Conservation (phyloP, 306 rosid genomes). For the Quercus bicolor region DNA sequence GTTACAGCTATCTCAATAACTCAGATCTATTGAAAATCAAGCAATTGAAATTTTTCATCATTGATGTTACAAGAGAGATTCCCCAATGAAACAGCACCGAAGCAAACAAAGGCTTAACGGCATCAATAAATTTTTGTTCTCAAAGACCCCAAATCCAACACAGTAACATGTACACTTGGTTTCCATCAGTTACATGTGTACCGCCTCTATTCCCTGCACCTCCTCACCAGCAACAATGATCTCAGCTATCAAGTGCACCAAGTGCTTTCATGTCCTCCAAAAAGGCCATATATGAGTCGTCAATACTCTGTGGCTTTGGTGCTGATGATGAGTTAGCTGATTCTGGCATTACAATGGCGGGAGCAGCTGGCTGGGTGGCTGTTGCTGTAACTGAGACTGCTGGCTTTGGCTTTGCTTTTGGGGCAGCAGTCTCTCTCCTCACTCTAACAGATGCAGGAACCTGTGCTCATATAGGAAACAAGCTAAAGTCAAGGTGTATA, state of each 20-base stretch:
- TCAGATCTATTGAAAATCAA: not conserved
- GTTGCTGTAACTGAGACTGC: slow-evolving; percentile 36
- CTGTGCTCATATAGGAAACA: slow-evolving; percentile 35
- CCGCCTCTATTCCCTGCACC: not conserved
- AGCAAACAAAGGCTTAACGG: not conserved
- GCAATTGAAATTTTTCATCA: not conserved
- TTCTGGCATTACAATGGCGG: slow-evolving; percentile 46
- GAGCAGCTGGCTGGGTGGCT: slow-evolving; percentile 34
- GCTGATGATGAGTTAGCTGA: slow-evolving; percentile 51
- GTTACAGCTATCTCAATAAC: too few relatives aligned
- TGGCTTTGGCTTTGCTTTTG: slow-evolving; percentile 68
- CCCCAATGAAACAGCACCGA: not conserved
- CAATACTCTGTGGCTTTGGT: slow-evolving; percentile 62
- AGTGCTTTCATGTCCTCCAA: slow-evolving; percentile 84
- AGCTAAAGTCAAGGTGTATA: not conserved
- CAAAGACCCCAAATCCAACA: not conserved
- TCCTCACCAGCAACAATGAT: not conserved
- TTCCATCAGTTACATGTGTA: not conserved
- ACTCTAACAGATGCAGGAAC: slow-evolving; percentile 95
- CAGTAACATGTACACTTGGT: not conserved
- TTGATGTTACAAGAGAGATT: not conserved
- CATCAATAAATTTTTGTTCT: not conserved
- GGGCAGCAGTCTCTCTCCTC: slow-evolving; percentile 68
- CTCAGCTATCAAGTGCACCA: slow-evolving; percentile 83
- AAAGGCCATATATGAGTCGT: slow-evolving; percentile 70